These are phyloP conservation scores for Fusarium nematophilum DNA, from an alignment of 2,329 filamentous ascomycete species.

Conservation along the genomic window DNA sequence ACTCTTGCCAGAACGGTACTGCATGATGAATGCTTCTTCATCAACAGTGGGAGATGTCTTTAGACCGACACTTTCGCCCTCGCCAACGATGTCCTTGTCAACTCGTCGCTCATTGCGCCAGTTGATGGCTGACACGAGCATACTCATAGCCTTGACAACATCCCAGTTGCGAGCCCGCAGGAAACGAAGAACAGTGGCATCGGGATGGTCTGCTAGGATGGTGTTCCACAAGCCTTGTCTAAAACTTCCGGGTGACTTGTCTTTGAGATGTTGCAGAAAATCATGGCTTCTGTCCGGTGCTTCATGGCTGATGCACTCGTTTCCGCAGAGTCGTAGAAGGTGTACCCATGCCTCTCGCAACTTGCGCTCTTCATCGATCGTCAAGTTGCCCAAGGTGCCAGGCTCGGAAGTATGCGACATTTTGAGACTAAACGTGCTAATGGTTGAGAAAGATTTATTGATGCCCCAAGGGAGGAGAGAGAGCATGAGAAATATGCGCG, in stretches of 20 bases:
- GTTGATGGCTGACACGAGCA: conserved; percentile 52
- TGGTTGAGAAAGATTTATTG: conserved; percentile 1
- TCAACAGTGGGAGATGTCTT: conserved; percentile 35
- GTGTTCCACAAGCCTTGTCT: conserved; percentile 23
- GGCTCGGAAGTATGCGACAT: conserved; percentile 27
- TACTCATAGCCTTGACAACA: conserved; percentile 52
- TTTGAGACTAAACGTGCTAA: conserved; percentile 17
- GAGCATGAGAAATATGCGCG: conserved; percentile 4
- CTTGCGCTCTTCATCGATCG: conserved; percentile 22
- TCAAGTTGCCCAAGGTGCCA: conserved; percentile 33
- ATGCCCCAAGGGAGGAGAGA: neutral
- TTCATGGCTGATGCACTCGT: neutral
- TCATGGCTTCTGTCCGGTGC: conserved; percentile 5
- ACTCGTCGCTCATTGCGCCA: conserved; percentile 52
- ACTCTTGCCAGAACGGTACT: conserved; percentile 53
- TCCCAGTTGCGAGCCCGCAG: conserved; percentile 55
- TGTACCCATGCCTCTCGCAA: conserved; percentile 36
- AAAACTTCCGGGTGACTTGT: conserved; percentile 27
- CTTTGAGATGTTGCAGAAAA: conserved; percentile 9
- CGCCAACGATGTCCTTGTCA: conserved; percentile 46
- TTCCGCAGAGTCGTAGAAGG: conserved; percentile 26
- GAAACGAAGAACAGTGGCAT: conserved; percentile 54
- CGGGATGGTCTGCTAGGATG: conserved; percentile 49
- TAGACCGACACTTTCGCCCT: conserved; percentile 49
- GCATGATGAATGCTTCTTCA: conserved; percentile 51